Percentiles rank a stretch among this genome's conserved stretches.
These are phyloP conservation scores for Pyrenochaeta sp. DNA, from an alignment of 2,329 filamentous ascomycete species.

Conservation along the genomic window DNA sequence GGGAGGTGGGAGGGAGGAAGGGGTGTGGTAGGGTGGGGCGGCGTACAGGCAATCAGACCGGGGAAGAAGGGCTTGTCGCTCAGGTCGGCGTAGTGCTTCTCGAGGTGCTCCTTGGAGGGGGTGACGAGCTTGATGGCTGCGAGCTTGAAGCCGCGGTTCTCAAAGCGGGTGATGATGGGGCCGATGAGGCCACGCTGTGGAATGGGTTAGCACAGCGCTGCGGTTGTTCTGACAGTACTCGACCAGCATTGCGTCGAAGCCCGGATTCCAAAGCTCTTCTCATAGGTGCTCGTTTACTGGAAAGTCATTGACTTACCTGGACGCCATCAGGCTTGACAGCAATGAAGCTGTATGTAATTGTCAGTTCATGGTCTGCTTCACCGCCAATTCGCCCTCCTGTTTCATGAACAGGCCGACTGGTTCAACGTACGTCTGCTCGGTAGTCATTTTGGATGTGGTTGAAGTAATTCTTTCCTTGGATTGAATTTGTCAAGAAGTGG, in stretches of 20 bases:
- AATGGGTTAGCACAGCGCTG: constrained; percentile 13
- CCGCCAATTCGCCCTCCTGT: constrained; percentile 11
- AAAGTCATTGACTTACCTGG: constrained; percentile 70
- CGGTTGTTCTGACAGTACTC: no score
- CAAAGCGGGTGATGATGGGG: constrained; percentile 97
- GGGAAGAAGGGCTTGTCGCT: constrained; percentile 95
- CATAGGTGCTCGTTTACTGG: background rate
- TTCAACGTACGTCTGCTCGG: constrained; percentile 82
- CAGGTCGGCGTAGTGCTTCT: constrained; percentile 97
- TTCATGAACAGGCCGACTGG: background rate
- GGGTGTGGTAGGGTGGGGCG: constrained; percentile 3
- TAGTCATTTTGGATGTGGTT: constrained; percentile 60
- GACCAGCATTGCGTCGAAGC: no score
- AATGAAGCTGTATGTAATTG: constrained; percentile 82
- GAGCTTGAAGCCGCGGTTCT: constrained; percentile 98
- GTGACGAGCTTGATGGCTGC: constrained; percentile 94
- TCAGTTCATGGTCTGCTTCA: constrained; percentile 33
- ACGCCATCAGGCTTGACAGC: constrained; percentile 99
- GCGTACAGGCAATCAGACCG: constrained; percentile 88
- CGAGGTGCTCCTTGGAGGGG: constrained; percentile 92
- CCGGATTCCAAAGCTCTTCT: no score
- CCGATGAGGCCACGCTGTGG: constrained; percentile 92
- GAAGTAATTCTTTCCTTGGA: constrained; percentile 55
- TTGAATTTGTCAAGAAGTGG: constrained; percentile 56
- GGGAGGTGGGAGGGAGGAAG: constrained; percentile 11